phyloP scores from a whole-genome alignment of 495 filamentous ascomycete species.

The Elasticomyces elasticus region DNA sequence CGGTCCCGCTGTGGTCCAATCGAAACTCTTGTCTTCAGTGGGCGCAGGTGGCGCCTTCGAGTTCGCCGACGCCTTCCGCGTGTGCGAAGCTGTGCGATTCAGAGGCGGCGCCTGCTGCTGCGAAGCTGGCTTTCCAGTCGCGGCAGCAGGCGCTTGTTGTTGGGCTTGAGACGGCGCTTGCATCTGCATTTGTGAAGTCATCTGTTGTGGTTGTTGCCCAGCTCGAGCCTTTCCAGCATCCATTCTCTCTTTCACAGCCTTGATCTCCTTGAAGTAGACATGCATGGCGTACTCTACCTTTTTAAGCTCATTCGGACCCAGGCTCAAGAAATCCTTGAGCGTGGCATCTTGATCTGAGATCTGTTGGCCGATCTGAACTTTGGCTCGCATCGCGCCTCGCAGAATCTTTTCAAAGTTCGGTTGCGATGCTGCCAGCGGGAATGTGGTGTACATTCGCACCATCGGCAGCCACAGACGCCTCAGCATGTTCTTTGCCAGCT shows the following conservation, averaged over 20 bases:
- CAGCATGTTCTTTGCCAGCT: slow-evolving; percentile 5
- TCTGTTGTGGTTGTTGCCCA: neutral
- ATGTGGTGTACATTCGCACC: slow-evolving; percentile 1
- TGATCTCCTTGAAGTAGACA: slow-evolving; percentile 8
- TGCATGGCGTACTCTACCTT: slow-evolving; percentile 31
- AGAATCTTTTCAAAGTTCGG: slow-evolving; percentile 2
- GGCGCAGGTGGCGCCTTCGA: slow-evolving; percentile 48
- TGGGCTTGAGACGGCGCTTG: slow-evolving; percentile 13
- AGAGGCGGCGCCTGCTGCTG: slow-evolving; percentile 6
- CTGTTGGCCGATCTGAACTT: slow-evolving; percentile 41
- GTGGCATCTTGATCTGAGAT: slow-evolving; percentile 45
- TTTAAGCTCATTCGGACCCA: slow-evolving; percentile 48
- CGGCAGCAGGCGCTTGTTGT: slow-evolving; percentile 5
- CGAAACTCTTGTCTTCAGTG: slow-evolving; percentile 57
- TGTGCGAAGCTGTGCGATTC: slow-evolving; percentile 1
- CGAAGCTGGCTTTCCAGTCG: slow-evolving; percentile 25
- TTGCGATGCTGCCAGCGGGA: neutral
- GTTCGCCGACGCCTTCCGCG: slow-evolving; percentile 5
- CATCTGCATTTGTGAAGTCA: neutral
- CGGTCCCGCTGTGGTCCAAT: slow-evolving; percentile 60
- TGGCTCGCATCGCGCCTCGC: slow-evolving; percentile 6
- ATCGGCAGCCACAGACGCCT: neutral
- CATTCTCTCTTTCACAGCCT: neutral
- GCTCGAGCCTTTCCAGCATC: neutral
- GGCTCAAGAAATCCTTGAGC: slow-evolving; percentile 46